Base-by-base conservation (phyloP, 129 eudicot species). In the Chrysanthemum seticuspe region DNA sequence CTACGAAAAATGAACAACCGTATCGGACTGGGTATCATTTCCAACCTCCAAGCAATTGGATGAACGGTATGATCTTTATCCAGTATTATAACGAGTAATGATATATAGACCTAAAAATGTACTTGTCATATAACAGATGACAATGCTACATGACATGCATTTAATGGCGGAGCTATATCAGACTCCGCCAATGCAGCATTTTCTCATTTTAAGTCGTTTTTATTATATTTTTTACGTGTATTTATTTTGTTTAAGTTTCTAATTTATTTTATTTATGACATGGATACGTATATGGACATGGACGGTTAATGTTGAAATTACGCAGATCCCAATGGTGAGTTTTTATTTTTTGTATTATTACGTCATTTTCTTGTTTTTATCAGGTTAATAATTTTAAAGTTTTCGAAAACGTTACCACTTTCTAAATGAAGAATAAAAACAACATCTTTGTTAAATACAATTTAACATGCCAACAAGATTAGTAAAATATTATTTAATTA, bases 11-110 rank as follows among this genome's bases (percentile, higher is more conserved):
- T 1, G 74, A 85, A 5, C 90, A 87, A 69, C 92, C 96, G 27
- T 80, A 84, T 70, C 79, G 96, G 64, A 84, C 92, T 6, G 96
- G 74, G 16, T 89, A 82, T 51, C 96, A 89, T 60, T 89, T 89
- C 31, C 96, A 89, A 65, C 96, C 96, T 45, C 90, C 84, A n/a
- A 89, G 83, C 52, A 87, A 84, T 40, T 89, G 92, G 92, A 89
- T 89, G 92, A 89, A 87, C 51, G 96, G 90, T 85, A 62, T 27
- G 49, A 9, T 0, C 0, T 19, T 55, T 6, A 2, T 49, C 29
- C 54, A 1, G 45, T 36, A 6, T 1, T 36, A 6, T 7, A 36
- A 1, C 1, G 2, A 40, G 9, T 40, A 40, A 7, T 40, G 47
- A 40, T 40, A 40, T 40, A 40, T 40, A 40, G 47, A 40, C 47